Percentiles rank a stretch among this genome's conserved stretches.
Conservation (phyloP, 345 rosid species). For the Hypericum perforatum region DNA sequence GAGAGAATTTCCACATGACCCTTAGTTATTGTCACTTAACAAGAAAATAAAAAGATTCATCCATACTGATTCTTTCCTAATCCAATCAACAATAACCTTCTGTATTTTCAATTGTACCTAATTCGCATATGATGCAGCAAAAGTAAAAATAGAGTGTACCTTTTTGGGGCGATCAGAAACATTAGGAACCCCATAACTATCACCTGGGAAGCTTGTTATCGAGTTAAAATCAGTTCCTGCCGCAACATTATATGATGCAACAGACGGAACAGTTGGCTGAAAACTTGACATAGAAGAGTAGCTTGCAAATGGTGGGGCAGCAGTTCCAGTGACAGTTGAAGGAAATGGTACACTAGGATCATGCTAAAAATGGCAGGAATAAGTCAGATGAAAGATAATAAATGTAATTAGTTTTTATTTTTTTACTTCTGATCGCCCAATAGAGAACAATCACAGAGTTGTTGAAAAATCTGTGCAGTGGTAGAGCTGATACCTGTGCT, state of each 20-base stretch:
- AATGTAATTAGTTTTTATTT: not conserved
- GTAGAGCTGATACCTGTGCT: slow-evolving; percentile 42
- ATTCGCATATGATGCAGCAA: too few species aligned
- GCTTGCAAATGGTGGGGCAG: slow-evolving; percentile 58
- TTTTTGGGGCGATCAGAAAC: slow-evolving; percentile 73
- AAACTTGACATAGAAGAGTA: slow-evolving; percentile 43
- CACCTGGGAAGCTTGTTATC: slow-evolving; percentile 50
- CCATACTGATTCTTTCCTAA: too few species aligned
- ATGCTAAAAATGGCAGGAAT: slow-evolving; percentile 38
- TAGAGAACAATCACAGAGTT: not conserved
- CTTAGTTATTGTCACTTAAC: slow-evolving; percentile 5
- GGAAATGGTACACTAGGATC: slow-evolving; percentile 47
- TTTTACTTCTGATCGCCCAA: too few species aligned
- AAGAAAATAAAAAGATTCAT: slow-evolving; percentile 2
- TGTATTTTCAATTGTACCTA: too few species aligned
- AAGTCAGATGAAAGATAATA: slow-evolving; percentile 10
- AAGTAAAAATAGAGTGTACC: slow-evolving; percentile 26
- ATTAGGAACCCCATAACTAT: slow-evolving; percentile 58
- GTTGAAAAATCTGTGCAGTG: slow-evolving; percentile 6
- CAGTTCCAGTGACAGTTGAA: slow-evolving; percentile 46
- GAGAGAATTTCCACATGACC: slow-evolving; percentile 14
- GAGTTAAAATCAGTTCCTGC: slow-evolving; percentile 54
- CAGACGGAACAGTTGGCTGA: slow-evolving; percentile 46
- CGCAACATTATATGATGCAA: slow-evolving; percentile 40
- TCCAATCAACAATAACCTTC: too few species aligned